Percentiles rank a stretch among this genome's conserved stretches.
These are phyloP conservation scores for Rhododendron williamsianum DNA, from an alignment of 148 eudicot species.

Conservation along the genomic window DNA sequence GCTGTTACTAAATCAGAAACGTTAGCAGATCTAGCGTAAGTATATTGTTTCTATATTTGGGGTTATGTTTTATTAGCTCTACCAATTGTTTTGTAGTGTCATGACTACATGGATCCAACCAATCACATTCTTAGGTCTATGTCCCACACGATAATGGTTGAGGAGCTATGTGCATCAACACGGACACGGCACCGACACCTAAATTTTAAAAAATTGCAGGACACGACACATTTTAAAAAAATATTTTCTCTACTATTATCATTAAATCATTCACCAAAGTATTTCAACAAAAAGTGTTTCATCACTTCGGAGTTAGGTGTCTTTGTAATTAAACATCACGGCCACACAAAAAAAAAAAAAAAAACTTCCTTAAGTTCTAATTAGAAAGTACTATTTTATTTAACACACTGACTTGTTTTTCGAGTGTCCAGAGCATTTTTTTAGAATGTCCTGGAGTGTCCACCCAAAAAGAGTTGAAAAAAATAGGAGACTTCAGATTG, in stretches of 20 bases:
- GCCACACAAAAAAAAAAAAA: not conserved
- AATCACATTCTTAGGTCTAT: not conserved
- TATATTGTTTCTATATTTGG: not conserved
- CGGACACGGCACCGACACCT: not conserved
- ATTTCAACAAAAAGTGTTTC: too few species aligned
- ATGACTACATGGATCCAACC: not conserved
- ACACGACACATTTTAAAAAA: too few species aligned
- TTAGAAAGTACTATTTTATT: not conserved
- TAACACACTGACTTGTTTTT: not conserved
- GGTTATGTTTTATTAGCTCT: too few species aligned
- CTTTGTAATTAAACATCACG: too few species aligned
- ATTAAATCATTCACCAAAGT: too few species aligned
- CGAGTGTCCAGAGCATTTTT: not conserved
- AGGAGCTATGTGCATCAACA: not conserved
- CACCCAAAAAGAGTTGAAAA: too few species aligned
- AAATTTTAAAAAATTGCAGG: not conserved
- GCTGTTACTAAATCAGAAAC: constrained; percentile 67
- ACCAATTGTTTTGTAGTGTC: not conserved
- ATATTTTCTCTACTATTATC: too few species aligned
- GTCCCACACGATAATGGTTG: not conserved
- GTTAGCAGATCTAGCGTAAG: constrained; percentile 73
- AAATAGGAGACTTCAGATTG: too few species aligned
- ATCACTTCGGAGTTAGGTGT: too few species aligned
- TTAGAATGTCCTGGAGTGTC: too few species aligned
- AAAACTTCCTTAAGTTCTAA: too few species aligned